Evolutionary conservation across 139 green algal genomes (phyloP), one percentile per base, ranked within the genome.

Genomic region (Chlorokybus atmophyticus): DNA sequence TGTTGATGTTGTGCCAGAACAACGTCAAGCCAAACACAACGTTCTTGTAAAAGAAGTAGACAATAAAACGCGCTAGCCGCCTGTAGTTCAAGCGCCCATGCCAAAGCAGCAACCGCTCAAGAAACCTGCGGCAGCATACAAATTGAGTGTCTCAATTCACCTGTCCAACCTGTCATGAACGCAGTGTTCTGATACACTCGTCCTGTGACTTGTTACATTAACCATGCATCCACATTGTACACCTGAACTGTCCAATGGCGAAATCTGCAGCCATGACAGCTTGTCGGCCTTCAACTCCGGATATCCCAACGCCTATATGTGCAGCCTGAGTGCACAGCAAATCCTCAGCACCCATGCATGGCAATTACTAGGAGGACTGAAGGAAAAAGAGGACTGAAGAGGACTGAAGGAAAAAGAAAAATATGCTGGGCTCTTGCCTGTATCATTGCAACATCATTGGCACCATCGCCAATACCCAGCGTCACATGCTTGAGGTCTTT

Each of bases 21-120:
- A 78, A 47, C 38, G 57, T 72, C 55, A 95, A 71, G 52, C 81
- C 87, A 64, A 94, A 90, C 14, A 80, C 76, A 62, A 95, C 85
- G 75, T 96, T 96, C 75, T 96, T 98, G 78, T 93, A 97, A 80
- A 98, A 95, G 32, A 85, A 88, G 75, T 97, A 98, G n/a, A 35
- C 60, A 35, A 65, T 59, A 10, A 26, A 21, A 39, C 6, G 44
- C 44, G 44, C 17, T 19, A 24, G 24, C 19, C 44, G 79, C 69
- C 90, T 90, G 74, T 90, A 92, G 49, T 63, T 77, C 73, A 82
- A 83, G 55, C 83, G 75, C 19, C 90, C 90, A 62, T 97, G 90
- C 40, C 95, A 59, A 27, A 97, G 76, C 59, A 97, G 60, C 64
- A 97, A 78, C 19, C 83, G 77, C 29, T 84, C 77, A 35, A 97